Base-by-base conservation (phyloP, 108 stramenopile genomes). In the Fistulifera solaris region DNA sequence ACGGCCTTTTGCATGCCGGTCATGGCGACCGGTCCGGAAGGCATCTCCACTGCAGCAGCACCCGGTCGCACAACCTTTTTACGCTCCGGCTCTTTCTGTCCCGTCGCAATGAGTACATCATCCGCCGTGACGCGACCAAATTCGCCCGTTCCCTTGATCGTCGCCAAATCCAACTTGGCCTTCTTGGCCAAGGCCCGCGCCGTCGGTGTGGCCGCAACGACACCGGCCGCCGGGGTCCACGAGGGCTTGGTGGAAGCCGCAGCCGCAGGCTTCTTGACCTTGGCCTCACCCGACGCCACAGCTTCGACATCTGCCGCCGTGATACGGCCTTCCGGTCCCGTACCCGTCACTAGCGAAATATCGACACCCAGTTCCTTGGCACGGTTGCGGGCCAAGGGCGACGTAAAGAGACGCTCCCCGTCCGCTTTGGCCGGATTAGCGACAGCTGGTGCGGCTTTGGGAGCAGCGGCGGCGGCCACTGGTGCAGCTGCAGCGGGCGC, bases 1-100 rank as follows among this genome's bases (percentile, higher is more conserved):
- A 98, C 95, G 24, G 97, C 97, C 54, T 85, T 80, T 70, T 96
- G 94, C 97, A 98, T 98, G 43, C 94, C 95, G 25, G 87, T 89
- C 88, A 96, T 93, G 6, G 94, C 80, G 21, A 94, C 90, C 23
- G 83, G 60, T 22, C 96, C 93, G 26, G 75, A 72, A n/a, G 94
- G 96, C 57, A 95, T 56, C 46, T 87, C 87, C 40, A 75, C 69
- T 21, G 68, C 47, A 0, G 62, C 66, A 42, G 56, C 61, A 14
- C 78, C 78, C 8, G 72, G 62, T n/a, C 70, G 63, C 16, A 74
- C 40, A 7, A 71, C 66, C 42, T 75, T 59, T 48, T 78, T 87
- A 58, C 87, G 79, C 52, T 71, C 70, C 25, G 91, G 83, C 44
- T 83, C 64, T 71, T 80, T 89, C 61, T 89, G 84, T n/a, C 94